Evolutionary conservation across 768 basidiomycete genomes (phyloP).

Genomic region (Cyathus striatus): DNA sequence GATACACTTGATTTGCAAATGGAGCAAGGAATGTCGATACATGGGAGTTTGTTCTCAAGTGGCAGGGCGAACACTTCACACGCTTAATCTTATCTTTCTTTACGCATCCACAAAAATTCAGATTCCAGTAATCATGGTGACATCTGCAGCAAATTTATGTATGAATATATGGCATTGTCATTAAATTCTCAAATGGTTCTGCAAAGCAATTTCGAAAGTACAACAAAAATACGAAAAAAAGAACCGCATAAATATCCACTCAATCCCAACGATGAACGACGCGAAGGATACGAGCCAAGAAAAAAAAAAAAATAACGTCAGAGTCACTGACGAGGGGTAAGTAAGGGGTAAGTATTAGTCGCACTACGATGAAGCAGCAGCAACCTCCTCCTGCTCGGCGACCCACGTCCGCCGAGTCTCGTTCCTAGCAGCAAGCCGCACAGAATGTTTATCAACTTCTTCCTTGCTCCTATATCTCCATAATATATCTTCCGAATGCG

Average conservation of each 20-base stretch:
- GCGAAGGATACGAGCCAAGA: background rate
- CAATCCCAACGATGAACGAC: background rate
- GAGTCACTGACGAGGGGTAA: too few relatives aligned
- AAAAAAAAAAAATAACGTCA: background rate
- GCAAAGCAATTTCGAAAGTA: background rate
- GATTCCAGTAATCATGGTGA: background rate
- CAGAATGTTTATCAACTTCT: conserved; percentile 29
- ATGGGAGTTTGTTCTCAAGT: too few relatives aligned
- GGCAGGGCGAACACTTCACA: too few relatives aligned
- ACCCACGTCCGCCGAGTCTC: conserved; percentile 32
- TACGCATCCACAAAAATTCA: too few relatives aligned
- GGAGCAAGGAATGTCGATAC: too few relatives aligned
- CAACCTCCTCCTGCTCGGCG: too few relatives aligned
- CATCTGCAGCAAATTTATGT: background rate
- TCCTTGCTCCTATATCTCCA: conserved; percentile 38
- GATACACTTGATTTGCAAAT: too few relatives aligned
- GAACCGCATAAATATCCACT: background rate
- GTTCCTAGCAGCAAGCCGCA: conserved; percentile 24
- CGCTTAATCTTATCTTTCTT: too few relatives aligned
- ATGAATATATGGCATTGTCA: too few relatives aligned
- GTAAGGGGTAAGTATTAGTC: too few relatives aligned
- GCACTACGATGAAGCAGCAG: too few relatives aligned
- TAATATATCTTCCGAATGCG: conserved; percentile 61
- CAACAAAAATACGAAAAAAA: background rate
- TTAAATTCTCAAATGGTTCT: too few relatives aligned